Evolutionary conservation across 371 early-diverging fungal genomes (phyloP).

Genomic region (Coemansia sp.): DNA sequence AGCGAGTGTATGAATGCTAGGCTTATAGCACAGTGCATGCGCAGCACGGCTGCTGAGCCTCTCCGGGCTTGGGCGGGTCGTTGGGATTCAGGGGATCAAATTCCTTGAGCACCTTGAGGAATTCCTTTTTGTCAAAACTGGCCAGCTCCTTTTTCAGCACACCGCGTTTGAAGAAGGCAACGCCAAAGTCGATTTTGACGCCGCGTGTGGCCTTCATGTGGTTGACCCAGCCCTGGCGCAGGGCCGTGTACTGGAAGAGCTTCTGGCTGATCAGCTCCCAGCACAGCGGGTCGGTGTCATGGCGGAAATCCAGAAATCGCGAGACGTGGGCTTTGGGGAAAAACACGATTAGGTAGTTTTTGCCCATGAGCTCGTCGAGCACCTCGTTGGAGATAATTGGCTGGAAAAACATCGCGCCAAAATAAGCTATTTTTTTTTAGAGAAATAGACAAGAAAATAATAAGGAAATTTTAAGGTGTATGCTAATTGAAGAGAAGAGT

Average conservation of each 20-base stretch:
- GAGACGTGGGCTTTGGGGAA: constrained; percentile 4
- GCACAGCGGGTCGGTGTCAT: background rate
- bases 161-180: constrained; percentile 28
- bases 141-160: constrained; percentile 8
- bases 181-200: constrained; percentile 8
- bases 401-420: constrained; percentile 4
- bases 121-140: constrained; percentile 9
- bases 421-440: background rate
- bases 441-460: background rate
- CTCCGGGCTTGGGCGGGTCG: background rate
- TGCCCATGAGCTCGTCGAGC: constrained; percentile 13
- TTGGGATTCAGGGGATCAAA: constrained; percentile 13
- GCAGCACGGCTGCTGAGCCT: constrained; percentile 9
- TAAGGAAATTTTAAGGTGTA: no score
- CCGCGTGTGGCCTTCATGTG: constrained; percentile 3
- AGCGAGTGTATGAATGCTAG: background rate
- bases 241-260: constrained; percentile 6
- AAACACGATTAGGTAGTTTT: constrained; percentile 14
- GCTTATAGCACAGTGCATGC: constrained; percentile 11
- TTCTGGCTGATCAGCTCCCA: constrained; percentile 10
- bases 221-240: constrained; percentile 6
- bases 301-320: constrained; percentile 9
- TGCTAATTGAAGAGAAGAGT: background rate
- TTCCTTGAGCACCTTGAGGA: constrained; percentile 2
- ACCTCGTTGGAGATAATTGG: constrained; percentile 9